Base-by-base conservation (phyloP, 2,329 filamentous ascomycete species). In the Beauveria medogensis region DNA sequence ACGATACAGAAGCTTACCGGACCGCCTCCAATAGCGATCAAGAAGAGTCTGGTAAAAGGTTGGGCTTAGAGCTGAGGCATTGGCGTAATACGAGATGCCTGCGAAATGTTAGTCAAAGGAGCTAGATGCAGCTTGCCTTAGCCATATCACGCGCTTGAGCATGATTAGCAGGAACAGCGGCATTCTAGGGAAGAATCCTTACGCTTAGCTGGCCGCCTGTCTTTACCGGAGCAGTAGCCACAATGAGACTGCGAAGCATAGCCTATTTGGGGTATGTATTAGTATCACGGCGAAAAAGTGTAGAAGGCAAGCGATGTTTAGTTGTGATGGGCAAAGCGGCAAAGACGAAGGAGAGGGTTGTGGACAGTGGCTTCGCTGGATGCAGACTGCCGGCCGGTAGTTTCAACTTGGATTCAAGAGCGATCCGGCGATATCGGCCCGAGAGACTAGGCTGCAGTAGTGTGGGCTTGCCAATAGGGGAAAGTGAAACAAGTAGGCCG, bases 11-110 rank as follows among this genome's bases (percentile, higher is more conserved):
- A 91, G 77, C 30, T 76, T 84, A 18, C 83, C 86, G 43, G 86
- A 92, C 64, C 89, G 82, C 72, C 90, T 87, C 89, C 89, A 94
- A 64, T 87, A 89, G 65, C 88, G 83, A 72, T 92, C 84, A 50
- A 93, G 76, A 43, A 94, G 78, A 48, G 71, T 76, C 71, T 93
- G 88, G 68, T 94, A 94, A 67, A 90, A 84, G 1, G 77, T 74
- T 6, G 86, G 79, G 52, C 80, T 85, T 67, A 93, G 72, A 26
- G 79, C 82, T 50, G 78, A 80, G 55, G 88, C 79, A 55, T 78
- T 78, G 43, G 83, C 83, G 75, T 90, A 92, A 73, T 91, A 92
- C 30, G 86, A 88, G 69, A 82, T 88, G 68, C 88, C 90, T 91
- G 67, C 30, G 63, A 30, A 54, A 52, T 20, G 46, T 44, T 26